Evolutionary conservation across 164 flowering plant species (phyloP).

Genomic region (Buxus sempervirens): DNA sequence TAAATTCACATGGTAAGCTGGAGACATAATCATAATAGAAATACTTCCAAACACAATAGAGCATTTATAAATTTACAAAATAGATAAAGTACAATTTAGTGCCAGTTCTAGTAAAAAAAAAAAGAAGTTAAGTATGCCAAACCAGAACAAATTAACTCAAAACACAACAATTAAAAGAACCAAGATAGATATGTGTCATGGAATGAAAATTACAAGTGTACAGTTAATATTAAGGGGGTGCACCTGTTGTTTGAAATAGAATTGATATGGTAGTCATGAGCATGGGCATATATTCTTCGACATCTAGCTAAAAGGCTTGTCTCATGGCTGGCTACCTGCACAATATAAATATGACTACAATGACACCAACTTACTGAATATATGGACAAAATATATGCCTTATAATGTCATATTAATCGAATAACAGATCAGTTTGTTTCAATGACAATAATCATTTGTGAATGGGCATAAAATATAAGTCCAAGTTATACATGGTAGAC

Average conservation of each 20-base stretch:
- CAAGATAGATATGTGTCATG: neutral
- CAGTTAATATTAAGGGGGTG: neutral
- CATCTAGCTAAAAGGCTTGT: slow-evolving; percentile 84
- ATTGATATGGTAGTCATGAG: slow-evolving; percentile 99
- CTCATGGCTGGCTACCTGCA: slow-evolving; percentile 82
- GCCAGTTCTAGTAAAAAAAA: no score
- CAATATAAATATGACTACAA: neutral
- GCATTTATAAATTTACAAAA: no score
- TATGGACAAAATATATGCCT: neutral
- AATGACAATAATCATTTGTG: neutral
- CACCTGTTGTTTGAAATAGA: slow-evolving; percentile 98
- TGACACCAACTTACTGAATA: neutral
- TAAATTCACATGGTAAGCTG: neutral
- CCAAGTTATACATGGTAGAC: no score
- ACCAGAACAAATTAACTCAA: no score
- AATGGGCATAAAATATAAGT: neutral
- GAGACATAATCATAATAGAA: neutral
- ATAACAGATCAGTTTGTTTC: neutral
- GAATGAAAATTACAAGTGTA: neutral
- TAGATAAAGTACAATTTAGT: no score
- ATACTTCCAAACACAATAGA: neutral
- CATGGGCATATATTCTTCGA: slow-evolving; percentile 97
- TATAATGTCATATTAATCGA: neutral
- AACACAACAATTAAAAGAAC: neutral
- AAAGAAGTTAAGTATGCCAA: no score